Base-by-base conservation (phyloP, 345 rosid genomes). In the Lagerstroemia speciosa region DNA sequence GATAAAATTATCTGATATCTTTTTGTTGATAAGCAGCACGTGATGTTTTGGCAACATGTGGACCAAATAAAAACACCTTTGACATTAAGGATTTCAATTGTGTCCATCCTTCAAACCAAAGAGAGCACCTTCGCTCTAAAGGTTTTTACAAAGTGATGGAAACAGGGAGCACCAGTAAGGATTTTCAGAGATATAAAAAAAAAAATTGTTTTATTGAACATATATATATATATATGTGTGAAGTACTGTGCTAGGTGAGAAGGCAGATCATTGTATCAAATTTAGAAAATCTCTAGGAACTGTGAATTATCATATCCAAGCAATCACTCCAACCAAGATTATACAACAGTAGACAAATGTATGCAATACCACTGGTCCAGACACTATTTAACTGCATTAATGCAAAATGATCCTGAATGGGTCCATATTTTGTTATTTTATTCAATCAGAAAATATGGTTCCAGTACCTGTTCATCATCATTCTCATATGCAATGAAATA, bases 401-500 rank as follows among this genome's bases (percentile, higher is more conserved):
- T 11, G 27, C 38, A 64, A 1, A 64, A 64, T 36, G 24, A 20
- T 64, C 45, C 26, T 64, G 60, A 36, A 24, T 22, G 7, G 9
- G n/a, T 24, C 16, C 43, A 64, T 33, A 34, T 15, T 36, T 24
- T 33, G 37, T 0, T 34, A 33, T 10, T 33, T 24, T 30, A 34
- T 34, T 41, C 3, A 1, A 64, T 19, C 17, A 65, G 19, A 11
- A 65, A n/a, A 37, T 1, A 30, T 3, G 32, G 22, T 17, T 38
- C 3, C 46, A 71, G 68, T 82, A 89, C 98, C 93, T 88, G 76
- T 86, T 91, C 85, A 74, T 85, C 60, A 94, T 81, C 99, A 94
- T 91, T 69, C 98, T 81, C 93, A 80, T 88, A 79, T 94, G 99
- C 84, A 94, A 57, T 50, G 99, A 80, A 55, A 91, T 77, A 80